These are phyloP conservation scores for Pichia sp. DNA, from an alignment of 1,139 yeast genomes.

Conservation along the genomic window DNA sequence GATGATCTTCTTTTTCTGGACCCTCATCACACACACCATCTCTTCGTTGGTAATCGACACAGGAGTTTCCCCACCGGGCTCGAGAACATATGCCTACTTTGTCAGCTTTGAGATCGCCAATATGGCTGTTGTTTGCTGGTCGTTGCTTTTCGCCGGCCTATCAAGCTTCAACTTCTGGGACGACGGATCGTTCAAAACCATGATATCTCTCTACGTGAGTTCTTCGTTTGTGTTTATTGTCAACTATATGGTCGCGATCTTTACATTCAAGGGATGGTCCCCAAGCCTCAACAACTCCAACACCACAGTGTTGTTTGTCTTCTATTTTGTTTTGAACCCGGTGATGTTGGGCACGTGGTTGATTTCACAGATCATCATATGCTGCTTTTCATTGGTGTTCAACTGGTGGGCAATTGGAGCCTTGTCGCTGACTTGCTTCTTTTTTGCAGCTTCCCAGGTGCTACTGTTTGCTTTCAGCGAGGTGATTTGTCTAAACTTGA, in stretches of 20 bases:
- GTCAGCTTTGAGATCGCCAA: conserved; percentile 81
- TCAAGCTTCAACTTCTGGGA: conserved; percentile 89
- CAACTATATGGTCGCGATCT: conserved; percentile 61
- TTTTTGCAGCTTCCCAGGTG: conserved; percentile 79
- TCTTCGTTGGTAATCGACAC: conserved; percentile 77
- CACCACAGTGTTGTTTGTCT: conserved; percentile 64
- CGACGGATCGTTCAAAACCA: conserved; percentile 72
- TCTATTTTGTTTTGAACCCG: conserved; percentile 68
- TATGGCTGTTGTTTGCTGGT: conserved; percentile 64
- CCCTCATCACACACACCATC: conserved; percentile 53
- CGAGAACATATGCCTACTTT: conserved; percentile 69
- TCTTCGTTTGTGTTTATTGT: conserved; percentile 52
- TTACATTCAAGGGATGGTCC: conserved; percentile 71
- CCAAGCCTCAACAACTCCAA: conserved; percentile 36
- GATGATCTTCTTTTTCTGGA: conserved; percentile 69
- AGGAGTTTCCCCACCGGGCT: conserved; percentile 88
- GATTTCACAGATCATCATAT: conserved; percentile 66
- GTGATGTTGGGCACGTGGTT: conserved; percentile 58
- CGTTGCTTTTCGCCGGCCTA: conserved; percentile 68
- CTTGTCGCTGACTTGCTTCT: conserved; percentile 59
- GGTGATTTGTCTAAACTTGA: conserved; percentile 61
- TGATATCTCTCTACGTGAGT: conserved; percentile 50
- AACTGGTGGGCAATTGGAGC: conserved; percentile 91
- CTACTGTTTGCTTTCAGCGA: conserved; percentile 64
- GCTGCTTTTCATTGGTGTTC: conserved; percentile 55